Base-by-base conservation (phyloP, 2,329 filamentous ascomycete genomes). In the Cytospora leucostoma region DNA sequence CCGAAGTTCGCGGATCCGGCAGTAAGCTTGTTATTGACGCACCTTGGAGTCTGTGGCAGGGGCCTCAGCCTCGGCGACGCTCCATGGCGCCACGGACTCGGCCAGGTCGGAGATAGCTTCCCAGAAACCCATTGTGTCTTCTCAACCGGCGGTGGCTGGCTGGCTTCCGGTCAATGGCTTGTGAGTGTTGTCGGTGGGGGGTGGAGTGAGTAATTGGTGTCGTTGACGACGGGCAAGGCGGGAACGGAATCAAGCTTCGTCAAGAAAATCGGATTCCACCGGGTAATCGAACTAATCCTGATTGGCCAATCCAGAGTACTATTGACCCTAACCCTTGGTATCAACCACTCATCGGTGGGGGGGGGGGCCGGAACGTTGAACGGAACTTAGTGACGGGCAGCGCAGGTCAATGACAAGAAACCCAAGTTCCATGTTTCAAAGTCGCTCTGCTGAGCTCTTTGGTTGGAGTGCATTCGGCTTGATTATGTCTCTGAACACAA, bases 71-170 rank as follows among this genome's bases (percentile, higher is more conserved):
- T 88, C 83, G 70, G 81, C 85, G 69, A 82, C 82, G 75, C 79
- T 80, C 86, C 86, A 89, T 74, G 86, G 86, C 78, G 82, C 80
- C 70, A 83, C 85, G 67, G 85, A 85, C 78, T 88, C 84, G 73
- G 87, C 78, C 74, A 89, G 79, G 74, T 88, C 86, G 73, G 80
- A 81, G 72, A 87, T 82, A 70, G 82, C 78, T 76, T 88, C 85
- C 84, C 85, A 88, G 79, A 88, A 81, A 80, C 84, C 86, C 86
- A 89, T 89, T 74, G 64, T 64, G 49, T 63, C 73, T 70, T 74
- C 73, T 75, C 74, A 77, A 75, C 76, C 77, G 74, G 72, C 73
- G 69, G 67, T 74, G 75, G 68, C 57, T 56, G 49, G 49, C 50
- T 55, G 76, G 71, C 75, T 76, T 71, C 71, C 50, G 69, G 66